Evolutionary conservation across 192 early-diverging fungal genomes (phyloP).

Genomic region (Coemansia sp.): DNA sequence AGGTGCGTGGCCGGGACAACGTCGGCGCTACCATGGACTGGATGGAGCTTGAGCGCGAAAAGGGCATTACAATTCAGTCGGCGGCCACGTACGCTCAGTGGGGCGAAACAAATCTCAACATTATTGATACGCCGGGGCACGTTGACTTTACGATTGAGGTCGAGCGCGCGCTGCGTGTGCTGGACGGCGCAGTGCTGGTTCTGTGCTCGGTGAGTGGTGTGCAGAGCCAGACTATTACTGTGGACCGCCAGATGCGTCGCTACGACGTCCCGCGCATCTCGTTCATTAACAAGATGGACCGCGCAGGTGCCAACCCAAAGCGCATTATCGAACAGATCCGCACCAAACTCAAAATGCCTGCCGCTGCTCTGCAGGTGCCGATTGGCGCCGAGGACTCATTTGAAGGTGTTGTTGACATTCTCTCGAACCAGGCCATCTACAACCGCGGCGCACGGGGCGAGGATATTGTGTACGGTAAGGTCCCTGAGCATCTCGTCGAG

Average conservation of each 20-base stretch:
- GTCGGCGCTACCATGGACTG: slow-evolving; percentile 99
- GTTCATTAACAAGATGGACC: slow-evolving; percentile 91
- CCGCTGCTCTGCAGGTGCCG: slow-evolving; percentile 78
- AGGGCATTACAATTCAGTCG: slow-evolving; percentile 86
- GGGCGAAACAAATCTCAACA: slow-evolving; percentile 78
- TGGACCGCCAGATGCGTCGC: slow-evolving; percentile 88
- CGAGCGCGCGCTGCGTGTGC: slow-evolving; percentile 80
- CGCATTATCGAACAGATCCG: slow-evolving; percentile 80
- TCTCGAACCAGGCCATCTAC: slow-evolving; percentile 82
- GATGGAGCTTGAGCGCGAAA: slow-evolving; percentile 97
- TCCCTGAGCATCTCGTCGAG: slow-evolving; percentile 66
- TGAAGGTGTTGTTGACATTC: slow-evolving; percentile 87
- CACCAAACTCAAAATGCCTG: slow-evolving; percentile 72
- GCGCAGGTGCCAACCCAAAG: slow-evolving; percentile 80
- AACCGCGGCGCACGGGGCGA: slow-evolving; percentile 88
- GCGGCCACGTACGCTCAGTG: slow-evolving; percentile 85
- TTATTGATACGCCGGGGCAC: slow-evolving; percentile 89
- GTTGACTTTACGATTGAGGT: slow-evolving; percentile 91
- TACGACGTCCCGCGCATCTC: slow-evolving; percentile 84
- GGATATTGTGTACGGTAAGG: slow-evolving; percentile 67
- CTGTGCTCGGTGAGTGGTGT: slow-evolving; percentile 84
- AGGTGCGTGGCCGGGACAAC: slow-evolving; percentile 81
- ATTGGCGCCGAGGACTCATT: slow-evolving; percentile 88
- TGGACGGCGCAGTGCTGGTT: slow-evolving; percentile 84
- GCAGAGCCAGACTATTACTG: slow-evolving; percentile 85